phyloP scores from a whole-genome alignment of 306 rosid species.

The Elaeagnus macrophylla region DNA sequence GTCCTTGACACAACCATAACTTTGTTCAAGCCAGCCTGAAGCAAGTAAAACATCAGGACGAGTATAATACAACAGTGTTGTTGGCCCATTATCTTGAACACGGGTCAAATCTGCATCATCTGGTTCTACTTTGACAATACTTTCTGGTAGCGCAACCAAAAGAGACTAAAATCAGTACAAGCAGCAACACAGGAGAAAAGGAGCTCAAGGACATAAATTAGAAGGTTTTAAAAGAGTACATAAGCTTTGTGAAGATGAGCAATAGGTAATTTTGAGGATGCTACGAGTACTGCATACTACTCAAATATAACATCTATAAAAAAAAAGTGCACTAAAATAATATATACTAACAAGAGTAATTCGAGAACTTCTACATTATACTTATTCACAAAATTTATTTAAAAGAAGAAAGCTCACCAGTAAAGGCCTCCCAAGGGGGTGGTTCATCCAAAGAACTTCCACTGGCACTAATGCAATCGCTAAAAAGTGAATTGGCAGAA shows the following conservation, averaged over 20 bases:
- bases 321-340: background rate
- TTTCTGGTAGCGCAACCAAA: conserved; percentile 34
- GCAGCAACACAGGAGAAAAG: background rate
- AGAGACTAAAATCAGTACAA: background rate
- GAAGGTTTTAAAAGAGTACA: background rate
- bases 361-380: background rate
- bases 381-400: conserved; percentile 1
- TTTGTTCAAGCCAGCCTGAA: conserved; percentile 54
- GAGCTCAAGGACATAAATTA: background rate
- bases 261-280: background rate
- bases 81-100: conserved; percentile 34
- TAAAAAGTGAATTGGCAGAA: conserved; percentile 50
- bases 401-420: conserved; percentile 44
- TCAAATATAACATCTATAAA: background rate
- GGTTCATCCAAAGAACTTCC: conserved; percentile 57
- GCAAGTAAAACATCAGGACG: conserved; percentile 59
- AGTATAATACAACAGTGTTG: conserved; percentile 14
- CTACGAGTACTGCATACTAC: background rate
- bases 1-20: conserved; percentile 31
- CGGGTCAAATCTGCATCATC: conserved; percentile 38
- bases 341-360: background rate
- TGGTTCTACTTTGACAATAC: conserved; percentile 45
- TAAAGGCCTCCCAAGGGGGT: conserved; percentile 31
- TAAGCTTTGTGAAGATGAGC: background rate
- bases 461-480: conserved; percentile 48